Evolutionary conservation across 768 basidiomycete genomes (phyloP).

Genomic region (Crucibulum laeve): DNA sequence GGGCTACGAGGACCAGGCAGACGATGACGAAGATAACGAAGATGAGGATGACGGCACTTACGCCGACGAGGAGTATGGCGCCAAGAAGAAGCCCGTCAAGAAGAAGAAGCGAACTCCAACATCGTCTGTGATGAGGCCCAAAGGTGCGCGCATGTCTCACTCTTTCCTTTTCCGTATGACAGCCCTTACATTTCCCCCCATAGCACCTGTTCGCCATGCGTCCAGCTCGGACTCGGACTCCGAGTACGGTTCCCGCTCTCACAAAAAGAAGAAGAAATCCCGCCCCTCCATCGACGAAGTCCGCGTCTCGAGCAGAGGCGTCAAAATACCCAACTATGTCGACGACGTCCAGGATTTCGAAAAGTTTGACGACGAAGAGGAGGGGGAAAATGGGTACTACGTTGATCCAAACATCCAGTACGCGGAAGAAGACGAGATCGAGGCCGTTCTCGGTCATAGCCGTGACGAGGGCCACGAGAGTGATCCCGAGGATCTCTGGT

Average conservation of each 20-base stretch:
- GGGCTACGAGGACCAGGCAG: conserved; percentile 48
- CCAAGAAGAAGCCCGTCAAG: conserved; percentile 59
- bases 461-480: conserved; percentile 78
- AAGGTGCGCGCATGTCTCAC: conserved; percentile 39
- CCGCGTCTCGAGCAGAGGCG: conserved; percentile 72
- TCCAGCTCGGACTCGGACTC: conserved; percentile 78
- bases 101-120: conserved; percentile 61
- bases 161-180: conserved; percentile 7
- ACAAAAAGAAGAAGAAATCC: conserved; percentile 78
- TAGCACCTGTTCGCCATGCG: conserved; percentile 48
- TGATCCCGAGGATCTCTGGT: conserved; percentile 80
- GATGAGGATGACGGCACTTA: conserved; percentile 75
- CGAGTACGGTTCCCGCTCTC: conserved; percentile 77
- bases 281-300: conserved; percentile 62
- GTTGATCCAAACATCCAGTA: conserved; percentile 47
- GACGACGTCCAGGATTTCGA: conserved; percentile 82
- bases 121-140: conserved; percentile 46
- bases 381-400: conserved; percentile 49
- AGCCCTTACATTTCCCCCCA: conserved; percentile 13
- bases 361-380: conserved; percentile 63
- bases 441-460: conserved; percentile 82
- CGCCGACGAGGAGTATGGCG: conserved; percentile 67
- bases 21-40: conserved; percentile 56
- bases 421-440: conserved; percentile 84
- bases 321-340: conserved; percentile 79